These are phyloP conservation scores for Sphagnum contortum DNA, from an alignment of 225 moss, liverwort and hornwort species.

Conservation along the genomic window DNA sequence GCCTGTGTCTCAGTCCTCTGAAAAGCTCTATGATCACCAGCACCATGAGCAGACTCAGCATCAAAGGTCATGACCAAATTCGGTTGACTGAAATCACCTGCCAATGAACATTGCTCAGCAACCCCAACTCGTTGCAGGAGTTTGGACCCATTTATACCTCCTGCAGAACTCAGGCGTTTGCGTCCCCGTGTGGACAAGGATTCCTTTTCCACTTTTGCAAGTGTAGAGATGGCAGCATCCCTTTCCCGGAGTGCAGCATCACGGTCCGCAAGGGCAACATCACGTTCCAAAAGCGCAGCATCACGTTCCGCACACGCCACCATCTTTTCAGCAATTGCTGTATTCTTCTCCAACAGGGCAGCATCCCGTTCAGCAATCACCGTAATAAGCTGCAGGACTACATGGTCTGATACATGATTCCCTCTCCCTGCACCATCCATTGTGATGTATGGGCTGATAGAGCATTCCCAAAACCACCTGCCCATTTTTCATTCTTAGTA, in stretches of 20 bases:
- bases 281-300: slow-evolving; percentile 62
- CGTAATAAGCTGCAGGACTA: neutral
- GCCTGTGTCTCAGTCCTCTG: slow-evolving; percentile 44
- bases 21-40: slow-evolving; percentile 9
- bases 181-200: slow-evolving; percentile 24
- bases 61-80: slow-evolving; percentile 13
- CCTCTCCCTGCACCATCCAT: too few species aligned
- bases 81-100: slow-evolving; percentile 33
- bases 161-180: slow-evolving; percentile 11
- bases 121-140: slow-evolving; percentile 33
- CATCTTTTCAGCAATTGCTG: slow-evolving; percentile 59
- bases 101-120: slow-evolving; percentile 39
- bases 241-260: slow-evolving; percentile 62
- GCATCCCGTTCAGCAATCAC: slow-evolving; percentile 67
- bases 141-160: slow-evolving; percentile 32
- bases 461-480: too few species aligned
- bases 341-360: slow-evolving; percentile 67
- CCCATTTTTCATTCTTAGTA: too few species aligned
- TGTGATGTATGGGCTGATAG: too few species aligned
- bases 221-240: slow-evolving; percentile 61
- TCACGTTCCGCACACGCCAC: slow-evolving; percentile 72
- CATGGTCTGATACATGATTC: too few species aligned
- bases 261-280: slow-evolving; percentile 61
- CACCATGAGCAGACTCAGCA: slow-evolving; percentile 39
- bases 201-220: slow-evolving; percentile 38